Evolutionary conservation across 2,329 filamentous ascomycete genomes (phyloP).

Genomic region (Chrysoporthe cubensis): DNA sequence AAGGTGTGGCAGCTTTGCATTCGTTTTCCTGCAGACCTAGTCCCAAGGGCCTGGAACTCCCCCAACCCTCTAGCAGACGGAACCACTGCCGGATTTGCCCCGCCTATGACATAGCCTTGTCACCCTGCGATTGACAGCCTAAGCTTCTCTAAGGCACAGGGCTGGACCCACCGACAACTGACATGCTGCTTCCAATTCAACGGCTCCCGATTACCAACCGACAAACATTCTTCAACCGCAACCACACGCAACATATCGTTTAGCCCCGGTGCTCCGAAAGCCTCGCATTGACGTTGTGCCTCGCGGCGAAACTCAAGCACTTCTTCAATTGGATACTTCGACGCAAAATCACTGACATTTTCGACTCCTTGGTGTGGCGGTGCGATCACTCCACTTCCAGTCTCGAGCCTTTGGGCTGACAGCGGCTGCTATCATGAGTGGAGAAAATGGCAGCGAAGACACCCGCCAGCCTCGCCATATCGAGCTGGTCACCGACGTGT

Average conservation of each 20-base stretch:
- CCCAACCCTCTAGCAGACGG: not conserved
- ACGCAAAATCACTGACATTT: not conserved
- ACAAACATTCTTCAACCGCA: slow-evolving; percentile 9
- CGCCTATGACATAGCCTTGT: slow-evolving; percentile 13
- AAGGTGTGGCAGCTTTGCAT: slow-evolving; percentile 6
- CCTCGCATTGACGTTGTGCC: not conserved
- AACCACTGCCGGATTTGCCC: slow-evolving; percentile 3
- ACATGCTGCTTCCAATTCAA: slow-evolving; percentile 4
- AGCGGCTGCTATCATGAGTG: slow-evolving; percentile 43
- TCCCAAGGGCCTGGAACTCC: slow-evolving; percentile 1
- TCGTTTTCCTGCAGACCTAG: not conserved
- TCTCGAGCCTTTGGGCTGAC: not conserved
- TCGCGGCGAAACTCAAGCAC: not conserved
- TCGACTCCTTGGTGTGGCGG: not conserved
- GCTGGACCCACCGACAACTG: slow-evolving; percentile 5
- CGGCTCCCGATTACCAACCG: slow-evolving; percentile 1
- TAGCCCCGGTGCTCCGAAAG: not conserved
- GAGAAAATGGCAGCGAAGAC: slow-evolving; percentile 40
- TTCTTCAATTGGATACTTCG: not conserved
- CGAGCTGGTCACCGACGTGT: slow-evolving; percentile 51
- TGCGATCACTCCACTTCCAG: not conserved
- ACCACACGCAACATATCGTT: not conserved
- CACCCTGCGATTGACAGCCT: not conserved
- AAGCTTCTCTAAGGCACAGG: not conserved
- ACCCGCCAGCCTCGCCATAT: slow-evolving; percentile 48